Base-by-base conservation (phyloP, 1,284 basidiomycete genomes). In the Rhodotorula sp. region DNA sequence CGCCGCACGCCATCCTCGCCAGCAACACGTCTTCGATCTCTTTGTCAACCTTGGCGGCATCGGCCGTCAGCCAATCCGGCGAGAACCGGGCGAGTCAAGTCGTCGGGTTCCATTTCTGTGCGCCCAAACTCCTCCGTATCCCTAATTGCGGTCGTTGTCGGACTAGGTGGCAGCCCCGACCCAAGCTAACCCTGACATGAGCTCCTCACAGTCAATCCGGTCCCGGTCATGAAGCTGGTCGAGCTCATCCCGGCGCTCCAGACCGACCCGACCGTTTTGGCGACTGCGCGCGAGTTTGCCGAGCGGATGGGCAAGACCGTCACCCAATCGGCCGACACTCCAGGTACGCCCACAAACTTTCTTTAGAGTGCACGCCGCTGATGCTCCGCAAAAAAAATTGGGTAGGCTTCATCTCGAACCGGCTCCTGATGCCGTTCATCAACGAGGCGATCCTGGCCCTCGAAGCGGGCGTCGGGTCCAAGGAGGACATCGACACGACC, bases 1-100 rank as follows among this genome's bases (percentile, higher is more conserved):
- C 87, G 23, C 87, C 89, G 0, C 85, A 87, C 47, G 87, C 92
- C 5, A 93, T 98, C 67, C 84, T 99, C 39, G 95, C 94, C 0
- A 89, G 89, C 64, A 98, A 99, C 80, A 99, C 95, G 4, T 94
- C 91, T 66, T 94, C 92, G 18, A 97, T 98, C 76, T 93, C 91
- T 76, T 89, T 99, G 62, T 94, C 93, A 34, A 94, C 95, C 83
- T 91, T 98, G 69, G 94, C 96, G 0, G 89, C 90, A 14, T 85
- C 90, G 31, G 89, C 90, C 61, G 78, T 61, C 75, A 49, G 61
- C 46, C 26, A 34, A 58, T 66, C 64, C 18, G 64, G 67, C 23
- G 46, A 71, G 47, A 52, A 63, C 46, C 46, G 70, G 31, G 56
- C 91, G 12, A 84, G 86, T 52, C 85, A 90, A 63, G 90, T 92